phyloP scores from a whole-genome alignment of 805 yeast species.

The Middelhovenomyces tepae region DNA sequence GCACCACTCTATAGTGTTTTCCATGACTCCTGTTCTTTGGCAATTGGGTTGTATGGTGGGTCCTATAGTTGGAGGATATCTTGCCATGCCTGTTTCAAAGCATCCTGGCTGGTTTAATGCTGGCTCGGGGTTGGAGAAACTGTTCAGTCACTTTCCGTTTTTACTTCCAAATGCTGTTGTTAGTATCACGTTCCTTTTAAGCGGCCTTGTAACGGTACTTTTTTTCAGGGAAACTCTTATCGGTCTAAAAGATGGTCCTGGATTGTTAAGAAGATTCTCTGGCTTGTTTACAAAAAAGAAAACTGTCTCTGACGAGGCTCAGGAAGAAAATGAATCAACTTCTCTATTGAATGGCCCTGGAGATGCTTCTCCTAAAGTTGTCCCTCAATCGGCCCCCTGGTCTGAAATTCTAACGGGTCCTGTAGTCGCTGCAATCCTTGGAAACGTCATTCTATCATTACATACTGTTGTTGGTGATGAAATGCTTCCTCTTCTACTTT shows the following conservation, averaged over 20 bases:
- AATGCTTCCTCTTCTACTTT: slow-evolving; percentile 47
- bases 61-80: slow-evolving; percentile 43
- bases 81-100: slow-evolving; percentile 35
- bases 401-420: slow-evolving; percentile 15
- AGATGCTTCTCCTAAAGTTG: too few species aligned
- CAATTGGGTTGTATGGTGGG: slow-evolving; percentile 52
- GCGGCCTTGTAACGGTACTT: slow-evolving; percentile 34
- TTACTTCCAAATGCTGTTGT: slow-evolving; percentile 46
- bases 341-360: too few species aligned
- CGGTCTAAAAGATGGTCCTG: slow-evolving; percentile 6
- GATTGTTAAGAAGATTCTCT: too few species aligned
- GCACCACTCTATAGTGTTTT: slow-evolving; percentile 53
- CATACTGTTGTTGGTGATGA: slow-evolving; percentile 45
- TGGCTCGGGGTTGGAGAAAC: slow-evolving; percentile 1
- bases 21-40: slow-evolving; percentile 48
- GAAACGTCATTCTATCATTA: slow-evolving; percentile 29
- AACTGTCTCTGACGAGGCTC: too few species aligned
- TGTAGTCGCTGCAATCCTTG: slow-evolving; percentile 11
- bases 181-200: slow-evolving; percentile 28
- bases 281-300: too few species aligned
- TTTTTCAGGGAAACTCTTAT: slow-evolving; percentile 49
- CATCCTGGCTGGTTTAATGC: slow-evolving; percentile 15
- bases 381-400: too few species aligned
- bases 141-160: slow-evolving; percentile 38
- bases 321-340: too few species aligned